A percentile compares a stretch with the other conserved stretches of the same genome.
Conservation (phyloP, 305 asterid species). For the Caryopteris hybrid region DNA sequence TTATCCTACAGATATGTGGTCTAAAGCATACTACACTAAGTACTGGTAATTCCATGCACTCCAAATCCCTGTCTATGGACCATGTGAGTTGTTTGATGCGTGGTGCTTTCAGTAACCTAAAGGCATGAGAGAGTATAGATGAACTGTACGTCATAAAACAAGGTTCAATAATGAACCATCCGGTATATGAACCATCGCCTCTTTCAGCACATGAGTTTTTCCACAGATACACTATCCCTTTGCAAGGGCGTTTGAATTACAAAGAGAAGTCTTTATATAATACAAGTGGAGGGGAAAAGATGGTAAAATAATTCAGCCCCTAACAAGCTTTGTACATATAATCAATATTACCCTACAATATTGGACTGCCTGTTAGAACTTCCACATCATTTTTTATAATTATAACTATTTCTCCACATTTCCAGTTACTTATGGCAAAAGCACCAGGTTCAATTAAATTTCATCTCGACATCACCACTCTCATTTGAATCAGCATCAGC, state of each 20-base stretch:
- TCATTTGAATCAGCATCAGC: conserved; percentile 37
- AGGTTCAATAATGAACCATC: not conserved
- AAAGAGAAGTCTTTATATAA: not conserved
- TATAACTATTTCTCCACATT: conserved; percentile 29
- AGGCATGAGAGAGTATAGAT: not conserved
- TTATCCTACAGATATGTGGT: not conserved
- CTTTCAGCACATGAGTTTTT: not conserved
- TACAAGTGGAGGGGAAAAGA: not conserved
- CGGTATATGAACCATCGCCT: not conserved
- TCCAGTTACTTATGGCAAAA: conserved; percentile 6
- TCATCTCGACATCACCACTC: conserved; percentile 57
- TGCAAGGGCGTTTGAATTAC: too few species aligned
- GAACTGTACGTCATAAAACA: not conserved
- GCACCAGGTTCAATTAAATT: conserved; percentile 50
- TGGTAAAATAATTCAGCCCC: not conserved
- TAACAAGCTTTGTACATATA: too few species aligned
- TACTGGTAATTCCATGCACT: not conserved
- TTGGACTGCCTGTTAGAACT: not conserved
- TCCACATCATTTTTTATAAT: conserved; percentile 16
- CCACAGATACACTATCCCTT: too few species aligned
- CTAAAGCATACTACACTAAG: not conserved
- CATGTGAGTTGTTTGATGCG: not conserved
- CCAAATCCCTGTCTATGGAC: not conserved
- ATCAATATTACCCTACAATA: not conserved
- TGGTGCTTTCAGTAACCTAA: not conserved